These are phyloP conservation scores for Davidsoniella eucalypti DNA, from an alignment of 2,329 filamentous ascomycete species.

Conservation along the genomic window DNA sequence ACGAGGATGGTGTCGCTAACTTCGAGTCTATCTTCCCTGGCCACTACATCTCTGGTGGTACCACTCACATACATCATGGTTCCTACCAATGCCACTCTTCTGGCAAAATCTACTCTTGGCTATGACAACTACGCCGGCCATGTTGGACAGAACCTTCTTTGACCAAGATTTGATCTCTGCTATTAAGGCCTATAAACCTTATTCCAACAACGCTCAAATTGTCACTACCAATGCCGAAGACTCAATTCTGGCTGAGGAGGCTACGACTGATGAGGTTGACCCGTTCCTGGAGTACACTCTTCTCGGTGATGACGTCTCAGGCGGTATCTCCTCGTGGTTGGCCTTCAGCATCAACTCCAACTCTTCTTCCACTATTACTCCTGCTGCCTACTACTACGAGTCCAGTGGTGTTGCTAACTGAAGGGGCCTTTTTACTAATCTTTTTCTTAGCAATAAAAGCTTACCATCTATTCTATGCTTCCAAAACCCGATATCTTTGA, in stretches of 20 bases:
- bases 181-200: slow-evolving; percentile 31
- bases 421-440: background rate
- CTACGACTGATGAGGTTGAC: slow-evolving; percentile 32
- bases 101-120: slow-evolving; percentile 33
- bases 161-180: slow-evolving; percentile 35
- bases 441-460: background rate
- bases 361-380: slow-evolving; percentile 15
- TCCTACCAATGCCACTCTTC: slow-evolving; percentile 20
- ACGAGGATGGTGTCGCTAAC: slow-evolving; percentile 24
- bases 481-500: background rate
- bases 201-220: slow-evolving; percentile 26
- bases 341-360: slow-evolving; percentile 28
- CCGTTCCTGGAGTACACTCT: slow-evolving; percentile 41
- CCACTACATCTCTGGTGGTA: slow-evolving; percentile 25
- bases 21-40: slow-evolving; percentile 29
- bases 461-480: background rate
- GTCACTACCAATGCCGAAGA: slow-evolving; percentile 35
- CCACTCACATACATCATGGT: slow-evolving; percentile 26
- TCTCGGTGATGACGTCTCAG: slow-evolving; percentile 33
- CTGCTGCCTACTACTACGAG: slow-evolving; percentile 20
- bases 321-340: slow-evolving; percentile 39
- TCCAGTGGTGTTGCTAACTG: slow-evolving; percentile 20
- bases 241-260: slow-evolving; percentile 28
- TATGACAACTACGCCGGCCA: slow-evolving; percentile 33
- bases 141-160: slow-evolving; percentile 45